Base-by-base conservation (phyloP, 805 yeast species). In the Barnettozyma wickerhamii region DNA sequence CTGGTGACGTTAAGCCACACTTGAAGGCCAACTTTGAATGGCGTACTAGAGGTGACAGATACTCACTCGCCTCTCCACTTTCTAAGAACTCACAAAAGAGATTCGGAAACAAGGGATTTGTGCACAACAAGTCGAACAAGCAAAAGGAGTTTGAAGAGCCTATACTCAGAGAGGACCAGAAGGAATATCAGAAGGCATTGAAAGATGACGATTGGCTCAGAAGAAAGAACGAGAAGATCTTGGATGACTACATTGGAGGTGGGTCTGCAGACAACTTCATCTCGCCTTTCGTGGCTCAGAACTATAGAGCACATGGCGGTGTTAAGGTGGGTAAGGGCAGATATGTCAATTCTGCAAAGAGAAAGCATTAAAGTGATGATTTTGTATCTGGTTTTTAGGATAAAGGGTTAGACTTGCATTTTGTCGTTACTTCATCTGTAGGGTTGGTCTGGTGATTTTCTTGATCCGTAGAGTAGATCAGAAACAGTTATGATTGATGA, bases 211-310 rank as follows among this genome's bases (percentile, higher is more conserved):
- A 81, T 33, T 88, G 96, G 95, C 83, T 81, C 52, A 76, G 85
- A 55, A 74, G 85, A 54, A 84, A 86, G 54, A 87, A 86, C 53
- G 97, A 90, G 55, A 90, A 90, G 60, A 69, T 84, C 42, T 66
- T 89, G 48, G 81, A 83, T 51, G 88, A 87, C 53, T 93, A 95
- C 83, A 81, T 90, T 37, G 96, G 97, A 14, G 95, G 95, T n/a
- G 93, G 93, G 6, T 79, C 89, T 40, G 90, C 97, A 40, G 86
- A 84, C 63, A 84, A 84, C 52, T 79, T 80, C 51, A 79, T 84
- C 37, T 84, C 96, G 12, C 99, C 99, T n/a, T 93, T 93, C 45
- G 79, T 75, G 41, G 75, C 71, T 30, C 70, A 79, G 28, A 78
- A 83, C n/a, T 65, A 73, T 44, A 75, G 79, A 59, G 69, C 74